Conservation (phyloP, 768 basidiomycete species). For the Trametes gibbosa region DNA sequence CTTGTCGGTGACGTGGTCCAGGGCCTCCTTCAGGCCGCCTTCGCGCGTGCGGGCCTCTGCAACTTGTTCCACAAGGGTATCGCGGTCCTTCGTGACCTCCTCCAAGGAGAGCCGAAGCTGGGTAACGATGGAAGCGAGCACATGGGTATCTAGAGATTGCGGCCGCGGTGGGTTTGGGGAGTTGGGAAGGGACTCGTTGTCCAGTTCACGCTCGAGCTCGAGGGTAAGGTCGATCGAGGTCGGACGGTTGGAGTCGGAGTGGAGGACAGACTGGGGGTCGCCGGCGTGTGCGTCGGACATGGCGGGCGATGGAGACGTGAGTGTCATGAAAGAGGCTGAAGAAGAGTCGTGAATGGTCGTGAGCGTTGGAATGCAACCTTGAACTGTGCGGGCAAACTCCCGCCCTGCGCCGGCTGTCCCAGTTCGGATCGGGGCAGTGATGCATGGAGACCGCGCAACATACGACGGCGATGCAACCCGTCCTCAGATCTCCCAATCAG, state of each 20-base stretch:
- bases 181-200: conserved; percentile 57
- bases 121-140: conserved; percentile 74
- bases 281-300: conserved; percentile 19
- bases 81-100: conserved; percentile 68
- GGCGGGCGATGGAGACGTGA: conserved; percentile 7
- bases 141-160: conserved; percentile 65
- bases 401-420: not conserved
- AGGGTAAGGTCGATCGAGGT: conserved; percentile 75
- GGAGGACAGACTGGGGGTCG: conserved; percentile 10
- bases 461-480: conserved; percentile 2
- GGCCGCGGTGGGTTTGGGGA: conserved; percentile 40
- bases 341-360: not conserved
- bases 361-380: not conserved
- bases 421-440: conserved; percentile 8
- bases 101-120: conserved; percentile 65
- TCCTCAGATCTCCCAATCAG: not conserved
- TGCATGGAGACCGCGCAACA: conserved; percentile 18
- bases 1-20: conserved; percentile 65
- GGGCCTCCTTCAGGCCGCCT: conserved; percentile 58
- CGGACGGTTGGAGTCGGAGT: conserved; percentile 31
- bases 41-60: conserved; percentile 51
- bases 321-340: conserved; percentile 3
- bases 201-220: conserved; percentile 75
- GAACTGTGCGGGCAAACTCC: not conserved
- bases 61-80: conserved; percentile 57